phyloP scores from a whole-genome alignment of 345 rosid species.

The Salix arbutifolia region DNA sequence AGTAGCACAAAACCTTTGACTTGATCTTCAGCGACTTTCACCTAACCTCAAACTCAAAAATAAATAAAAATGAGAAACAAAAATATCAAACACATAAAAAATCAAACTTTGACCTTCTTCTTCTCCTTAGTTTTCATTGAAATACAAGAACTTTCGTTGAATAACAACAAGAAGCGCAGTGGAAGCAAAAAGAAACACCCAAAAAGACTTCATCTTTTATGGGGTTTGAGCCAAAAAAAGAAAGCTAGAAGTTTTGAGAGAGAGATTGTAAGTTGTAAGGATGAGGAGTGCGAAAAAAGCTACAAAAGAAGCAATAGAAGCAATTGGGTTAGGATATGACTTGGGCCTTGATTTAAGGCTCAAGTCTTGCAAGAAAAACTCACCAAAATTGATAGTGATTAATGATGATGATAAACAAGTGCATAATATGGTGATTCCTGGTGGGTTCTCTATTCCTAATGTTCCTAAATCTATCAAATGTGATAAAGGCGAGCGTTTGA shows the following conservation, averaged over 20 bases:
- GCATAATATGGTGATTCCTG: slow-evolving; percentile 29
- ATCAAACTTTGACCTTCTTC: slow-evolving; percentile 2
- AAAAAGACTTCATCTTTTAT: background rate
- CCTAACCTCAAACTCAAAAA: background rate
- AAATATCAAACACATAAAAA: background rate
- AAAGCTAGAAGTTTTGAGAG: background rate
- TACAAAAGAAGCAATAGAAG: slow-evolving; percentile 23
- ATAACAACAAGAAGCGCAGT: background rate
- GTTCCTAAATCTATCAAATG: slow-evolving; percentile 28
- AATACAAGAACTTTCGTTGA: background rate
- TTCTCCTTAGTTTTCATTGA: background rate
- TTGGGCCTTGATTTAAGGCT: slow-evolving; percentile 23
- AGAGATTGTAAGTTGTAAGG: background rate
- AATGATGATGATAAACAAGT: slow-evolving; percentile 10
- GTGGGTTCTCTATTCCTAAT: slow-evolving; percentile 25
- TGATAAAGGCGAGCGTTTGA: slow-evolving; percentile 29
- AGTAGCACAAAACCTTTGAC: background rate
- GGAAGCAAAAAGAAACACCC: background rate
- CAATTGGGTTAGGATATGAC: slow-evolving; percentile 30
- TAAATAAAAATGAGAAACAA: no score
- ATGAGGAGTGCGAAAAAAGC: slow-evolving; percentile 19
- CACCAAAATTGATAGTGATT: slow-evolving; percentile 5
- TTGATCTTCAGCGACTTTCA: background rate
- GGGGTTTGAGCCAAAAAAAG: background rate
- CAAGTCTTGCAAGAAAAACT: slow-evolving; percentile 21